Percentiles rank a stretch among this genome's conserved stretches.
These are phyloP conservation scores for Aristolochia fimbriata DNA, from an alignment of 164 flowering plant genomes.

Conservation along the genomic window DNA sequence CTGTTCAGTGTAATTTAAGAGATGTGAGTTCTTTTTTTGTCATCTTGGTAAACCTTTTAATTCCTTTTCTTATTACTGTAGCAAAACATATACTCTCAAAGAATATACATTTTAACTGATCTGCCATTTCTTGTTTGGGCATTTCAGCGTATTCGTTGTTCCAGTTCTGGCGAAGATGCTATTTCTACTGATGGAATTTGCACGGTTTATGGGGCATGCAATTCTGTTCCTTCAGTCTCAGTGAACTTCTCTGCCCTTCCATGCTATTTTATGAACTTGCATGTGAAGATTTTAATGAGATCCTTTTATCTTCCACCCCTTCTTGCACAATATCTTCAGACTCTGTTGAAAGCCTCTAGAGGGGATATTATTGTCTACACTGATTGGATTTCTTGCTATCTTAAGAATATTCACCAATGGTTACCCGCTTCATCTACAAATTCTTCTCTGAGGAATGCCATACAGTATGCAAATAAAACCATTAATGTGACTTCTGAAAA, in stretches of 20 bases:
- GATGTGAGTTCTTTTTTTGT: conserved; percentile 3
- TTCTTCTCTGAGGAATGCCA: conserved; percentile 8
- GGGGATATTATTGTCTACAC: conserved; percentile 6
- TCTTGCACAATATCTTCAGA: conserved; percentile 9
- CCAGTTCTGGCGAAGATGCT: conserved; percentile 1
- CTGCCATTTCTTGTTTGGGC: background rate
- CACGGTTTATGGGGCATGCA: conserved; percentile 34
- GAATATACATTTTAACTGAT: too few relatives aligned
- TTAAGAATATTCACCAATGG: background rate
- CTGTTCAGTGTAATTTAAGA: background rate
- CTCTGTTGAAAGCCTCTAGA: conserved; percentile 1
- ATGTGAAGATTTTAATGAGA: conserved; percentile 27
- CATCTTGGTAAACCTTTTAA: background rate
- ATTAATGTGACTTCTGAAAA: conserved; percentile 17
- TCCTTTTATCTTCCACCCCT: conserved; percentile 9
- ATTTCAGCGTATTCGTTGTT: conserved; percentile 28
- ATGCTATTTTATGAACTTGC: conserved; percentile 40
- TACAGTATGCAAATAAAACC: conserved; percentile 12
- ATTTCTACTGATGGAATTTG: conserved; percentile 27
- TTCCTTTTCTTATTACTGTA: too few relatives aligned
- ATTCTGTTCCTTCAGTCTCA: conserved; percentile 38
- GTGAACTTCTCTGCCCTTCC: conserved; percentile 59
- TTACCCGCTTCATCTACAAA: conserved; percentile 3
- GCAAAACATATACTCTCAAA: too few relatives aligned
- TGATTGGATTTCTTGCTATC: too few relatives aligned